Evolutionary conservation across 2,329 filamentous ascomycete genomes (phyloP), one percentile per base, ranked within the genome.

Genomic region (Sporothrix schenckii): DNA sequence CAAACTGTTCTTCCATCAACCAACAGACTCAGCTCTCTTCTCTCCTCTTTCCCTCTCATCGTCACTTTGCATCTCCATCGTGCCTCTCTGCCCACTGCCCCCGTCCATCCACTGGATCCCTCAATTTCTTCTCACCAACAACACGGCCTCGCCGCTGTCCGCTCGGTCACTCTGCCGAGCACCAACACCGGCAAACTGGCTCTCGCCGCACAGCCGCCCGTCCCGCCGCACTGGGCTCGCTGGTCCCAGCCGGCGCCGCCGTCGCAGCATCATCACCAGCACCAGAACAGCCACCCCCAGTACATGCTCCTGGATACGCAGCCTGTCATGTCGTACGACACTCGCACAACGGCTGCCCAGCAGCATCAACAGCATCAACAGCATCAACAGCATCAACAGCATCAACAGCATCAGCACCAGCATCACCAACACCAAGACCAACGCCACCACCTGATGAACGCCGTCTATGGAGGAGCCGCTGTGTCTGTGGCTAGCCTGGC

Each of bases 181-280:
- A 75, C 69, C 69, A 68, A 72, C 73, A 71, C 76, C 75, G 76
- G 75, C 66, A 77, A 80, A 77, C 80, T 88, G 84, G 83, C 83
- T 74, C 80, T 86, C 75, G 80, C 82, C 70, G 79, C 81, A 76
- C 81, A 84, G 75, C 77, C 82, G 69, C 78, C 82, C 72, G 79
- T 79, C 61, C 76, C 80, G 73, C 79, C 82, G 68, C 80, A 79
- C 79, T 89, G 87, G 87, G 83, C 81, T 75, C 85, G 85, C 74
- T 88, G 85, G 84, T 78, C 83, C 71, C 85, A 86, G 54, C 81
- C 86, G 58, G 79, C 80, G 56, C 73, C 76, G 9, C 58, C 79
- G 58, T 73, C 76, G 9, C 58, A 74, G 73, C 61, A 52, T 24
- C 60, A 44, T 2, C 66, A 71, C 3, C 65, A 68, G 1, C 50